Percentiles rank a stretch among this genome's conserved stretches.
phyloP scores from a whole-genome alignment of 2,329 filamentous ascomycete genomes.

The Macrophomina pseudophaseolina region DNA sequence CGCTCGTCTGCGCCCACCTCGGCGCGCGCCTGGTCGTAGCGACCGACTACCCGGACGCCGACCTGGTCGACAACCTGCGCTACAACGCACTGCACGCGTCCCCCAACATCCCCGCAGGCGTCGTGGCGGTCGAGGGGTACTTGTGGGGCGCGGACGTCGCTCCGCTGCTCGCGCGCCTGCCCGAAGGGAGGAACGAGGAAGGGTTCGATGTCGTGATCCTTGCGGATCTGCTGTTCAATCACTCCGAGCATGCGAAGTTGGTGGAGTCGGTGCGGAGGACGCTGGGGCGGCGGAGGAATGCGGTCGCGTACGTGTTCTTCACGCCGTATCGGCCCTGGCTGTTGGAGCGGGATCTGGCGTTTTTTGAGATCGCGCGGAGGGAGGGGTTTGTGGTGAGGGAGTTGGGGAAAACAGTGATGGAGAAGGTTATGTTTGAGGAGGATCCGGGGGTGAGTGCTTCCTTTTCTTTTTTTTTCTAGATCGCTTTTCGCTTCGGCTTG shows the following conservation, averaged over 20 bases:
- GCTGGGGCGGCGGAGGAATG: slow-evolving; percentile 60
- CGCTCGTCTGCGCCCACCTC: slow-evolving; percentile 74
- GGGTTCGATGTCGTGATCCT: slow-evolving; percentile 83
- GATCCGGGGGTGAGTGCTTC: slow-evolving; percentile 70
- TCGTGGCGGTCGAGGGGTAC: slow-evolving; percentile 63
- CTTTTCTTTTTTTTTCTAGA: background rate
- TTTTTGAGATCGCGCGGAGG: slow-evolving; percentile 77
- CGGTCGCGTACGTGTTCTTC: slow-evolving; percentile 85
- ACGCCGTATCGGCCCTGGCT: slow-evolving; percentile 94
- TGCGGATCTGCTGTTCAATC: slow-evolving; percentile 89
- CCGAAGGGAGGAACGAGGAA: slow-evolving; percentile 22
- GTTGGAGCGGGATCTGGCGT: slow-evolving; percentile 79
- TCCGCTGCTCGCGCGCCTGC: slow-evolving; percentile 63
- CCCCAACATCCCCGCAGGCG: slow-evolving; percentile 33
- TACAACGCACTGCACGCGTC: slow-evolving; percentile 65
- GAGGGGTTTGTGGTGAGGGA: slow-evolving; percentile 73
- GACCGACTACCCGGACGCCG: slow-evolving; percentile 86
- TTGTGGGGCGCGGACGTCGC: slow-evolving; percentile 77
- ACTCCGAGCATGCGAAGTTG: slow-evolving; percentile 82
- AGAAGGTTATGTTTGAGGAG: slow-evolving; percentile 85
- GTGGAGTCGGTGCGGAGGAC: slow-evolving; percentile 73
- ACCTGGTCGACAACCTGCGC: slow-evolving; percentile 79
- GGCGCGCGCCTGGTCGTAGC: slow-evolving; percentile 73
- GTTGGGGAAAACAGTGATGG: slow-evolving; percentile 80
- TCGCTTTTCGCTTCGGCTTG: too few species aligned